Evolutionary conservation across 352 stramenopile species (phyloP).

Genomic region (Phytophthora parvispora): DNA sequence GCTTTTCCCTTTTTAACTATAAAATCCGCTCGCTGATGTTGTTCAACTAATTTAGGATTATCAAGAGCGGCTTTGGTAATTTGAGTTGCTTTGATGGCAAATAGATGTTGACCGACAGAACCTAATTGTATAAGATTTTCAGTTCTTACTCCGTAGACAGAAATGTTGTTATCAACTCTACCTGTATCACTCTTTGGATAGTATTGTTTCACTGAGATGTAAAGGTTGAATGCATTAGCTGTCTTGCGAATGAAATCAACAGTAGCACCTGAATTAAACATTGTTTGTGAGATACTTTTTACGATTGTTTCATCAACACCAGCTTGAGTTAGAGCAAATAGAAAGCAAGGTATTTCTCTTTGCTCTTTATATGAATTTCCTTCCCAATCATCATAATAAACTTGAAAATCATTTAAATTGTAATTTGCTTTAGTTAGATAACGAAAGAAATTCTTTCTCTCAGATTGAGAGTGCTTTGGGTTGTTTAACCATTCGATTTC

Average conservation of each 20-base stretch:
- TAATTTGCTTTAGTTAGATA: constrained; percentile 35
- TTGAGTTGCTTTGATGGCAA: constrained; percentile 32
- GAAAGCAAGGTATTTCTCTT: constrained; percentile 28
- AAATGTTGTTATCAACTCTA: constrained; percentile 19
- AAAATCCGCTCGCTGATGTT: too few relatives aligned
- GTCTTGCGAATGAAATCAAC: constrained; percentile 37
- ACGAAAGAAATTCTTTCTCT: constrained; percentile 37
- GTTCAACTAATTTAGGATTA: constrained; percentile 18
- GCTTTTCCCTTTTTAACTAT: too few relatives aligned
- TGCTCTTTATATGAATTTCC: constrained; percentile 10
- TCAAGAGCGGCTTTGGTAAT: constrained; percentile 34
- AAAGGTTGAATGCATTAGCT: constrained; percentile 28
- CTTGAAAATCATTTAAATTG: constrained; percentile 26
- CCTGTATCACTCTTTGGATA: constrained; percentile 10
- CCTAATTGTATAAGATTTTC: constrained; percentile 16
- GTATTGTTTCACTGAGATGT: constrained; percentile 34
- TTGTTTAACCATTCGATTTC: constrained; percentile 31
- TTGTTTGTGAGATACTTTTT: constrained; percentile 33
- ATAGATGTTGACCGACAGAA: constrained; percentile 32
- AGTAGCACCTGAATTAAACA: constrained; percentile 35
- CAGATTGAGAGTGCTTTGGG: constrained; percentile 22
- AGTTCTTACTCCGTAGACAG: constrained; percentile 20
- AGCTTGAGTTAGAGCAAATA: constrained; percentile 26
- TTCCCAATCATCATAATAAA: constrained; percentile 18
- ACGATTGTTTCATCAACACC: constrained; percentile 18